Percentiles rank a stretch among this genome's conserved stretches.
These are phyloP conservation scores for Stephanodiscus minutulus DNA, from an alignment of 108 stramenopile genomes.

Conservation along the genomic window DNA sequence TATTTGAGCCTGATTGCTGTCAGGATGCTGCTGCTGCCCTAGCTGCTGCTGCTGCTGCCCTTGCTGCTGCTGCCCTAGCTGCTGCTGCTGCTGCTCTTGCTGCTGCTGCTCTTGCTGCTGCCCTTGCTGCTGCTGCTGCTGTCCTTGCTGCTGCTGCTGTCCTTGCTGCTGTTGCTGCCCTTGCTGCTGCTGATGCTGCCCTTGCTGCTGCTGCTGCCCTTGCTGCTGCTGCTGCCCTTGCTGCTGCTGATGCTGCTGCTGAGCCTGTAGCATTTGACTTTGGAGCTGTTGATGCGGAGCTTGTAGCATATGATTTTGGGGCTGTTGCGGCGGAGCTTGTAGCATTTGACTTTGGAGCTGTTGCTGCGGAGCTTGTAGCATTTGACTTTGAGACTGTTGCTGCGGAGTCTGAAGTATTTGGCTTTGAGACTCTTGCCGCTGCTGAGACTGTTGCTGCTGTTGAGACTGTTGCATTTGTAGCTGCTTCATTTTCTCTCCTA, in stretches of 20 bases:
- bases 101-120: conserved; percentile 1
- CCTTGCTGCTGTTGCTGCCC: conserved; percentile 17
- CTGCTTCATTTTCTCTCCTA: conserved; percentile 17
- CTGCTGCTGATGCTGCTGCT: conserved; percentile 9
- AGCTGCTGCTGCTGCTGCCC: conserved; percentile 13
- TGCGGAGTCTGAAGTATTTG: conserved; percentile 4
- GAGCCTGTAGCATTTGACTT: conserved; percentile 7
- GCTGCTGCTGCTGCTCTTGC: conserved; percentile 12
- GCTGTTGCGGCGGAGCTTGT: conserved; percentile 21
- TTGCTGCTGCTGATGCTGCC: neutral
- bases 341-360: conserved; percentile 19
- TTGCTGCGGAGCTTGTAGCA: conserved; percentile 9
- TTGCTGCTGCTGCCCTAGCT: neutral
- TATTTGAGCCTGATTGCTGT: neutral
- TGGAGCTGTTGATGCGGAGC: conserved; percentile 8
- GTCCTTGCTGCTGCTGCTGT: conserved; percentile 3
- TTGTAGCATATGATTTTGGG: conserved; percentile 13
- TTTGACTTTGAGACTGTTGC: conserved; percentile 21
- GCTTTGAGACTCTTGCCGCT: conserved; percentile 15
- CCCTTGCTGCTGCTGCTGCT: neutral
- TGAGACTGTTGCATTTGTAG: conserved; percentile 17
- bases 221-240: conserved; percentile 2
- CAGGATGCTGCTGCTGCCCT: neutral
- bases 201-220: neutral
- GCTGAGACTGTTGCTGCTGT: conserved; percentile 20